These are phyloP conservation scores for Capsaspora owczarzaki DNA, from an alignment of 78 protist genomes.

Conservation along the genomic window DNA sequence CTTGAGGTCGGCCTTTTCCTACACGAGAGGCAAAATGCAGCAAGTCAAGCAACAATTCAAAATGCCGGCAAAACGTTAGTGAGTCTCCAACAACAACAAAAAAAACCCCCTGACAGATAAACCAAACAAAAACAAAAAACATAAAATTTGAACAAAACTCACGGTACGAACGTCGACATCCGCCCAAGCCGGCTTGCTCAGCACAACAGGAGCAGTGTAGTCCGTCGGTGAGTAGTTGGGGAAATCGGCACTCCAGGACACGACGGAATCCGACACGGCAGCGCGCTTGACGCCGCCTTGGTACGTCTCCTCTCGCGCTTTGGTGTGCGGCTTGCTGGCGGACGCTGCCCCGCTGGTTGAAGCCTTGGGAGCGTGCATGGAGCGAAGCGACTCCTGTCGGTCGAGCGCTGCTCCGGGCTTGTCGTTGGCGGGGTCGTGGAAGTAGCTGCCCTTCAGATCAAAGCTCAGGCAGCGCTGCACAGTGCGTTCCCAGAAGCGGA, in stretches of 20 bases:
- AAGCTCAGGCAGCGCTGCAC: too few relatives aligned
- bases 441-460: too few relatives aligned
- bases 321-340: slow-evolving; percentile 3
- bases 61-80: neutral
- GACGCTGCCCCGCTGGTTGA: too few relatives aligned
- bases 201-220: slow-evolving; percentile 6
- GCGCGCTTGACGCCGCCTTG: neutral
- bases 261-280: neutral
- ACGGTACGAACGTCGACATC: neutral
- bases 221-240: slow-evolving; percentile 7
- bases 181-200: slow-evolving; percentile 14
- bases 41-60: too few relatives aligned
- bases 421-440: too few relatives aligned
- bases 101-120: neutral
- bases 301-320: neutral
- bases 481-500: too few relatives aligned
- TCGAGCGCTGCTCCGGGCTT: too few relatives aligned
- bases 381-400: too few relatives aligned
- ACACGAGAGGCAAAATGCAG: too few relatives aligned
- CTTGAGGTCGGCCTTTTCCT: neutral
- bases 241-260: neutral
- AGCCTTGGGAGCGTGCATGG: too few relatives aligned
- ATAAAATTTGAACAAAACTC: neutral
- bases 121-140: neutral
- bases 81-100: neutral